Percentiles rank a stretch among this genome's conserved stretches.
phyloP scores from a whole-genome alignment of 805 yeast species.

The Cyberlindnera veronae region DNA sequence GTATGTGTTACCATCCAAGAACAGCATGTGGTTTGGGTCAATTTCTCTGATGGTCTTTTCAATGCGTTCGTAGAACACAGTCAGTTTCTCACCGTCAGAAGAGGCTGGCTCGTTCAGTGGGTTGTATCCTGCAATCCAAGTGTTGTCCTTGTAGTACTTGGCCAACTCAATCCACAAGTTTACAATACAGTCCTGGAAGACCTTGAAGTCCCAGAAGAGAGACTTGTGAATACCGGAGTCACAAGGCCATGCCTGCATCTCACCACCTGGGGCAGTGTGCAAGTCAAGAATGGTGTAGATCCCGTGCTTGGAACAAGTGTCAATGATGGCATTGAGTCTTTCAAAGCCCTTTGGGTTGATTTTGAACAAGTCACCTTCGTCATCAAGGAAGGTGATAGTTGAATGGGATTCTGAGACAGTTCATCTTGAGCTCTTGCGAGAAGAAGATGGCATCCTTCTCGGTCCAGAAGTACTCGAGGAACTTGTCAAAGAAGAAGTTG shows the following conservation, averaged over 20 bases:
- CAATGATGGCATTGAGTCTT: conserved; percentile 40
- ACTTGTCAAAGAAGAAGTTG: conserved; percentile 47
- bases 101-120: conserved; percentile 52
- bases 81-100: conserved; percentile 39
- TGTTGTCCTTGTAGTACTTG: conserved; percentile 41
- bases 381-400: conserved; percentile 48
- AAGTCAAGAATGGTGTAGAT: conserved; percentile 47
- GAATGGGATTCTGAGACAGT: conserved; percentile 49
- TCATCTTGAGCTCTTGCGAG: conserved; percentile 37
- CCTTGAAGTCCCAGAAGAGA: conserved; percentile 46
- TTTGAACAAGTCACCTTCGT: conserved; percentile 39
- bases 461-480: conserved; percentile 52
- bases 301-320: conserved; percentile 43
- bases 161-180: conserved; percentile 46
- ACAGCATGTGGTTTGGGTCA: conserved; percentile 47
- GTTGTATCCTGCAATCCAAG: conserved; percentile 51
- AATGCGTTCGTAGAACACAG: conserved; percentile 35
- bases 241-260: conserved; percentile 52
- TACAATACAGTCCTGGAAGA: conserved; percentile 44
- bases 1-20: conserved; percentile 48
- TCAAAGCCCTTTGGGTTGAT: conserved; percentile 44
- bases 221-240: conserved; percentile 47
- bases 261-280: conserved; percentile 51
- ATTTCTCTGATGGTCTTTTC: conserved; percentile 39
- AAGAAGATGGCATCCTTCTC: conserved; percentile 46